These are phyloP conservation scores for Populus hybrid DNA, from an alignment of 441 rosid genomes.

Conservation along the genomic window DNA sequence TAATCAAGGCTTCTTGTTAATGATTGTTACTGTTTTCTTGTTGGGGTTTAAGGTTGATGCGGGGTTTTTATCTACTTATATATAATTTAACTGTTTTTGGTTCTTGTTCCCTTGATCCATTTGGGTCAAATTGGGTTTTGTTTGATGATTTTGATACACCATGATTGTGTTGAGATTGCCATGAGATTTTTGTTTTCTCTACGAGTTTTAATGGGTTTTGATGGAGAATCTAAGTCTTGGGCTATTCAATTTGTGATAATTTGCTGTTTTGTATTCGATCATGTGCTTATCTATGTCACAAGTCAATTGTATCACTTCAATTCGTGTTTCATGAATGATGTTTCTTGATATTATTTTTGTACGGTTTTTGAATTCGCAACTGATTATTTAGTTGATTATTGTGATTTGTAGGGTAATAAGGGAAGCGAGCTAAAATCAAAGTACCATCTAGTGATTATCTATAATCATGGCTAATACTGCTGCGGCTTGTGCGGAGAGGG, in stretches of 20 bases:
- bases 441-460: not conserved
- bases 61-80: not conserved
- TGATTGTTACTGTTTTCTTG: not conserved
- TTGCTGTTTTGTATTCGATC: not conserved
- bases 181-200: not conserved
- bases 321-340: not conserved
- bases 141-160: not conserved
- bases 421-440: slow-evolving; percentile 12
- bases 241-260: not conserved
- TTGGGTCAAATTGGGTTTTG: not conserved
- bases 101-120: not conserved
- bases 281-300: not conserved
- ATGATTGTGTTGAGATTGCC: slow-evolving; percentile 2
- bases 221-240: not conserved
- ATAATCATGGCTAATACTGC: slow-evolving; percentile 63
- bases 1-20: not conserved
- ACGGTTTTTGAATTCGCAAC: slow-evolving; percentile 14
- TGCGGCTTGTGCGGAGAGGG: slow-evolving; percentile 89
- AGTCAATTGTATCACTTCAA: not conserved
- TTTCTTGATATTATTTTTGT: not conserved
- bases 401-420: slow-evolving; percentile 18
- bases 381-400: slow-evolving; percentile 12
- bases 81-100: not conserved
- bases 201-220: slow-evolving; percentile 9
- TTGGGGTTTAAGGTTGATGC: not conserved